Percentiles rank a stretch among this genome's conserved stretches.
Evolutionary conservation across 83 land plant genomes (phyloP).

Genomic region (Picea abies): DNA sequence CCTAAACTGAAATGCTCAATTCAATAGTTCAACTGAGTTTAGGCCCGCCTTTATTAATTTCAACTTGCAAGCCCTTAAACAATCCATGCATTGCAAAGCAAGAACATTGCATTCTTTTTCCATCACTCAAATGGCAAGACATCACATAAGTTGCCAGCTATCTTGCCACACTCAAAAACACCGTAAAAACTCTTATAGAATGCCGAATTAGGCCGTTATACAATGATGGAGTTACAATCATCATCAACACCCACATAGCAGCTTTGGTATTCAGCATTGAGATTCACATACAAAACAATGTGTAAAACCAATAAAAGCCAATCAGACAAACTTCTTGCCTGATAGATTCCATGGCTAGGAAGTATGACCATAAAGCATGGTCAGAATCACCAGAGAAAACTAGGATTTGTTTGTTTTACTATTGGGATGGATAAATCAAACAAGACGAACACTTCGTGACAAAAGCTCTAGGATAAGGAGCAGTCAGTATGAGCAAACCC

Average conservation of each 20-base stretch:
- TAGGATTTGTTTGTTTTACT: neutral
- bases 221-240: constrained; percentile 6
- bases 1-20: neutral
- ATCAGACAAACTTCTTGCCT: constrained; percentile 17
- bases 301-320: neutral
- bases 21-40: neutral
- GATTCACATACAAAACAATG: constrained; percentile 8
- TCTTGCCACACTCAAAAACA: neutral
- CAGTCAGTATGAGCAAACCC: constrained; percentile 59
- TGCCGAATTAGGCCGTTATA: neutral
- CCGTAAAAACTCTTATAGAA: neutral
- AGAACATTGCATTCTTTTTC: constrained; percentile 9
- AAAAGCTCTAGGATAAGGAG: constrained; percentile 1
- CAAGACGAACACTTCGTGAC: neutral
- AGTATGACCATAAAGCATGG: neutral
- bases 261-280: constrained; percentile 1
- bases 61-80: neutral
- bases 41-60: constrained; percentile 4
- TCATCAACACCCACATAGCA: neutral
- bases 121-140: constrained; percentile 11
- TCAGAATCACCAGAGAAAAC: neutral
- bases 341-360: constrained; percentile 1
- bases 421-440: neutral
- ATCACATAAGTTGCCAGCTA: constrained; percentile 1
- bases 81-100: constrained; percentile 6